phyloP scores from a whole-genome alignment of 805 yeast genomes.

The Kuraishia piskuri region DNA sequence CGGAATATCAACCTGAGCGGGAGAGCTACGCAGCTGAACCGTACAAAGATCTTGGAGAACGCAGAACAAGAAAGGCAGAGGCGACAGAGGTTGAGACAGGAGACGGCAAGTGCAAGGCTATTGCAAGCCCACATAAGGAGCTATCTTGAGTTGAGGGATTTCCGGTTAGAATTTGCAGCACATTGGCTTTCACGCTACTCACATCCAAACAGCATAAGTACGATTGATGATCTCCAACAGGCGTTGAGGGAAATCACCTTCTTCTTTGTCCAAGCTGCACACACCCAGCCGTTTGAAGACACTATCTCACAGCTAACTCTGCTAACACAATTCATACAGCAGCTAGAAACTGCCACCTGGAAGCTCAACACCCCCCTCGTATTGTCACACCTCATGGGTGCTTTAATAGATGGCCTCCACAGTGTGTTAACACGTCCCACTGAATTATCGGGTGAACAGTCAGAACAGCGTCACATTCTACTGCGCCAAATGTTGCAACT shows the following conservation, averaged over 20 bases:
- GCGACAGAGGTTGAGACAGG: constrained; percentile 48
- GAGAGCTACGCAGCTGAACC: constrained; percentile 21
- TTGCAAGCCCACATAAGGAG: constrained; percentile 44
- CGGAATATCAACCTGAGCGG: constrained; percentile 43
- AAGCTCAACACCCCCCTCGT: not conserved
- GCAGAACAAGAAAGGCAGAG: constrained; percentile 59
- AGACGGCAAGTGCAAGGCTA: constrained; percentile 36
- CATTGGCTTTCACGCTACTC: not conserved
- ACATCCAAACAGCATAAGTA: not conserved
- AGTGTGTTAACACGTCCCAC: not conserved
- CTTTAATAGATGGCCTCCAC: not conserved
- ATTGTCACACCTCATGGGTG: not conserved
- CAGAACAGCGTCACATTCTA: not conserved
- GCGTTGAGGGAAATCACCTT: not conserved
- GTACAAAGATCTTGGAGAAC: constrained; percentile 42
- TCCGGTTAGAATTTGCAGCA: constrained; percentile 13
- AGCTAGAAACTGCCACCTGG: not conserved
- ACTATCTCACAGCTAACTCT: not conserved
- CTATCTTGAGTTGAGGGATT: constrained; percentile 22
- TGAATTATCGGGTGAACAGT: not conserved
- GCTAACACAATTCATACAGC: not conserved
- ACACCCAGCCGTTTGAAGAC: not conserved
- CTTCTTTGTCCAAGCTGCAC: not conserved
- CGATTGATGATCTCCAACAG: not conserved
- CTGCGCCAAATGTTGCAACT: not conserved